Evolutionary conservation across 441 rosid genomes (phyloP), one percentile per base, ranked within the genome.

Genomic region (Euphorbia corollata): DNA sequence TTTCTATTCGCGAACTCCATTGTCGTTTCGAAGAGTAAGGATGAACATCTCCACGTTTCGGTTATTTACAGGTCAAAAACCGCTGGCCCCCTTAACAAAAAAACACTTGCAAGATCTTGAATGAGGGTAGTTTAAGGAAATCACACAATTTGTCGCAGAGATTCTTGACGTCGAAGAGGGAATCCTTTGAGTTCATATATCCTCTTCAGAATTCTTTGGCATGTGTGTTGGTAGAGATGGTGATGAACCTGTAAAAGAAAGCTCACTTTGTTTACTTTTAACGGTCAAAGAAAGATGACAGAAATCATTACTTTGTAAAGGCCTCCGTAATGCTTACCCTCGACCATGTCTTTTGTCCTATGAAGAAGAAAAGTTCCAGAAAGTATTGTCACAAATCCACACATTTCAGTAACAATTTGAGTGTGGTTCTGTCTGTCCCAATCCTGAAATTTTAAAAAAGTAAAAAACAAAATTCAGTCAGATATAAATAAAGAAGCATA

Each of bases 361-460:
- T 92, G 98, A 54, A 89, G 96, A 61, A 92, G 87, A 68, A 92
- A 89, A 11, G 92, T 89, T 55, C 98, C 98, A 0, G 92, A 78
- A 23, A 92, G 83, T 59, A 92, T 92, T 3, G 96, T 89, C 24
- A 92, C 81, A 57, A 92, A 92, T 55, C 96, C 98, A 63, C 95
- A 87, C 64, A 87, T 53, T 67, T 92, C 85, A 38, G 98, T 86
- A 22, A 82, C 89, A 41, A 92, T 87, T 73, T 87, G 88, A 0
- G 91, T 75, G 19, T 86, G 87, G 48, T 80, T 84, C 64, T 92
- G 96, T 8, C 91, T 69, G 41, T 82, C 87, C 96, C 96, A 87
- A 54, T 92, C 92, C 96, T 91, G 82, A 64, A 56, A 19, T 38
- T 3, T 38, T 0, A 53, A 18, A 68, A 32, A 4, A 10, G 5